Base-by-base conservation (phyloP, 192 early-diverging fungal species). In the Podila epicladia region DNA sequence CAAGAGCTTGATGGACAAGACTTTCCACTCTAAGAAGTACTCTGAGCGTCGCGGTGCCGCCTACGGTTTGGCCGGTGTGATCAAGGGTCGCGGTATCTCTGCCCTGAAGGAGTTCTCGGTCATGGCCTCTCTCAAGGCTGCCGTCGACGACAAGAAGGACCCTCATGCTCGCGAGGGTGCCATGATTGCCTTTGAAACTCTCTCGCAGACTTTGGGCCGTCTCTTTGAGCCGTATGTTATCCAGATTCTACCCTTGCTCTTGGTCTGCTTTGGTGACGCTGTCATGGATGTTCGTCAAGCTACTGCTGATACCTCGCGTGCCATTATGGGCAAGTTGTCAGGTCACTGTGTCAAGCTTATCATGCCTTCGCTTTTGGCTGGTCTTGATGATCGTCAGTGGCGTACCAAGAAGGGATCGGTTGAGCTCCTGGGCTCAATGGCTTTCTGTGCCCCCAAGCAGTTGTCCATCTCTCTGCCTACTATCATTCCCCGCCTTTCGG, bases 191-290 rank as follows among this genome's bases (percentile, higher is more conserved):
- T 95, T 94, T 59, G 98, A 98, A 85, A 94, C 96, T 15, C 84
- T 99, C 37, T 92, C 95, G 0, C 86, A 84, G 41, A 89, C 91
- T 15, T 82, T 99, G 64, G 97, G 96, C 11, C 92, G 96, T 49
- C 85, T 98, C 69, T 99, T 99, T 82, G 98, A 99, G 76, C 98
- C 98, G 5, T 97, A 98, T 73, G 91, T 97, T 57, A 95, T 97
- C 66, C 95, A 98, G 78, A 93, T 98, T 64, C 82, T 98, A 33
- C 98, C 98, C 15, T 72, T 92, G 37, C 86, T 99, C 61, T 88
- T 99, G 12, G 86, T 89, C 3, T 93, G 95, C 72, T 99, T 94
- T 82, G 93, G 95, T 73, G 98, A 99, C 72, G 69, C 85, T 53
- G 94, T 90, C 55, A 69, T 84, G 17, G 93, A 94, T 62, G 96